A percentile compares a stretch with the other conserved stretches of the same genome.
These are phyloP conservation scores for Coniophora puteana DNA, from an alignment of 1,284 basidiomycete genomes.

Conservation along the genomic window DNA sequence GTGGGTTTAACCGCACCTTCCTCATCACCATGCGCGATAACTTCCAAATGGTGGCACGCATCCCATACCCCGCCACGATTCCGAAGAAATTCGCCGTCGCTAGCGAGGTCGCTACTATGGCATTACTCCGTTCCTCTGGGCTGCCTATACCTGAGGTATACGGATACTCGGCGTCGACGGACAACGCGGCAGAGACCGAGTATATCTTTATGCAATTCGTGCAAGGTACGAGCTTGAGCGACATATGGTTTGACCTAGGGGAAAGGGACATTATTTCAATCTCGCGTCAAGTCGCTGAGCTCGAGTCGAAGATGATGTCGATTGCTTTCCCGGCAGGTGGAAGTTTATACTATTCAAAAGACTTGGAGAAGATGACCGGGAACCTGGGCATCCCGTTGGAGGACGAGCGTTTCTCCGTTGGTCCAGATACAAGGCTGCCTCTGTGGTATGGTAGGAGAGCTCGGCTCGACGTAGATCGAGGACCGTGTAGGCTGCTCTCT, in stretches of 20 bases:
- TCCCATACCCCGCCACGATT: slow-evolving; percentile 40
- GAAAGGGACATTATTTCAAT: slow-evolving; percentile 38
- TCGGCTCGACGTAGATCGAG: slow-evolving; percentile 42
- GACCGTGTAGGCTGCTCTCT: slow-evolving; percentile 44
- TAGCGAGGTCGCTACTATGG: slow-evolving; percentile 51
- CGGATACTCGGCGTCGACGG: slow-evolving; percentile 40
- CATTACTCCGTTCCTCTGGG: slow-evolving; percentile 38
- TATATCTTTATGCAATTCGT: slow-evolving; percentile 52
- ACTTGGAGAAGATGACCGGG: slow-evolving; percentile 34
- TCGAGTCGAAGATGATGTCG: slow-evolving; percentile 46
- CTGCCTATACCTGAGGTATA: slow-evolving; percentile 47
- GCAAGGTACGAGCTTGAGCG: slow-evolving; percentile 37
- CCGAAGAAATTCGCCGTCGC: slow-evolving; percentile 43
- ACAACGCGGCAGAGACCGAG: slow-evolving; percentile 47
- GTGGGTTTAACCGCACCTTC: slow-evolving; percentile 40
- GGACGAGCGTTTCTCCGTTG: slow-evolving; percentile 42
- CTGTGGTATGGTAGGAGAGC: slow-evolving; percentile 47
- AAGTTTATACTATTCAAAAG: slow-evolving; percentile 36
- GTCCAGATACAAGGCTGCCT: slow-evolving; percentile 39
- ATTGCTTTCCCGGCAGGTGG: slow-evolving; percentile 34
- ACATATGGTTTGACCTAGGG: slow-evolving; percentile 38
- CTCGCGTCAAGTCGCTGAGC: slow-evolving; percentile 37
- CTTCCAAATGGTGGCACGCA: slow-evolving; percentile 41
- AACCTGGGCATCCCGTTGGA: slow-evolving; percentile 30
- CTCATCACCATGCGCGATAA: slow-evolving; percentile 39